Base-by-base conservation (phyloP, 2,329 filamentous ascomycete species). In the Cercospora berteroae region DNA sequence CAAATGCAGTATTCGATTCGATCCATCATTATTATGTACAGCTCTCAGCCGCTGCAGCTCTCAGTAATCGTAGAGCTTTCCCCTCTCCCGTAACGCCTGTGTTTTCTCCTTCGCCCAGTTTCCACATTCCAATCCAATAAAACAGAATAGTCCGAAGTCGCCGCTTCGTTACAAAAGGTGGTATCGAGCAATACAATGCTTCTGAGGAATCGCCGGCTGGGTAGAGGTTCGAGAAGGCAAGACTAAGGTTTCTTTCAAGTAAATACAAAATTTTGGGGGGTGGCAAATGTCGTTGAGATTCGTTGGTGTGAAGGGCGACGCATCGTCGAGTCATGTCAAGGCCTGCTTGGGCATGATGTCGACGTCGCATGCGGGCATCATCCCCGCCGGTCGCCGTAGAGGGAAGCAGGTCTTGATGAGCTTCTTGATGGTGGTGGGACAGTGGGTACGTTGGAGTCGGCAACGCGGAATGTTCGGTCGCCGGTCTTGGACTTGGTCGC, bases 351-450 rank as follows among this genome's bases (percentile, higher is more conserved):
- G 23, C 13, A 25, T 55, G 48, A n/a, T 55, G 33, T 52, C 9
- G 39, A 39, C 48, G 10, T 27, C 12, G 48, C 48, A 27, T 27
- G 27, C 29, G n/a, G 4, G 55, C 44, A 39, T 64, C 31, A 64
- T 70, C 67, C 66, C 67, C 68, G 71, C 48, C 71, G 64, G n/a
- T 69, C 65, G 64, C 73, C 73, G 66, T 72, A 76, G 44, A 70
- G 63, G 0, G 74, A 75, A 8, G 72, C 66, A 1, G 74, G 74
- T 71, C 74, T 71, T 63, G 75, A 75, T 13, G 70, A 60, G 20
- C 69, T 70, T 61, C 75, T 74, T 20, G 76, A 77, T 52, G 76
- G 76, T 33, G 76, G 76, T 55, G 76, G 76, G 3, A 73, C 71
- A 9, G 74, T 64, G n/a, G 72, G 69, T 20, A 73, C 74, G 62